phyloP scores from a whole-genome alignment of 768 basidiomycete species.

The Trametes cubensis region DNA sequence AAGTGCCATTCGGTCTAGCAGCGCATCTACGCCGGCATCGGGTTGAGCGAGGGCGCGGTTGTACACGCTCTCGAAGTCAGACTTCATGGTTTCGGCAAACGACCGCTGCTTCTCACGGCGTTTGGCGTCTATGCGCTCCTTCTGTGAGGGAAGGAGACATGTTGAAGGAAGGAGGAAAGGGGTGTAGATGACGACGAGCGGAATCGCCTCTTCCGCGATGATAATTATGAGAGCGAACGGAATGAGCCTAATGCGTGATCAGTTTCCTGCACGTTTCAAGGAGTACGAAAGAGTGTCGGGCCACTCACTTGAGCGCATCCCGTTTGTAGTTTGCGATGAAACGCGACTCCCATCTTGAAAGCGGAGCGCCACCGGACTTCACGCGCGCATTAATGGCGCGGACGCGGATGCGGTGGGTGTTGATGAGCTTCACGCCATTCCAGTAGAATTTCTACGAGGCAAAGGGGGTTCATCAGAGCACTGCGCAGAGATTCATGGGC shows the following conservation, averaged over 20 bases:
- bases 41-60: slow-evolving; percentile 28
- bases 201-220: slow-evolving; percentile 79
- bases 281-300: neutral
- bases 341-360: slow-evolving; percentile 69
- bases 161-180: slow-evolving; percentile 86
- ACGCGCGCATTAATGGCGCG: slow-evolving; percentile 58
- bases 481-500: neutral
- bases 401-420: slow-evolving; percentile 59
- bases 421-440: slow-evolving; percentile 72
- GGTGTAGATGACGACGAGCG: slow-evolving; percentile 82
- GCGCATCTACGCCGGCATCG: slow-evolving; percentile 39
- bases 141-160: slow-evolving; percentile 82
- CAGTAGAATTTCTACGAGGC: slow-evolving; percentile 76
- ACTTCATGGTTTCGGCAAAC: slow-evolving; percentile 25
- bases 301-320: slow-evolving; percentile 69
- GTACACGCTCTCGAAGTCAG: slow-evolving; percentile 28
- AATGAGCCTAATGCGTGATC: slow-evolving; percentile 52
- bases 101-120: slow-evolving; percentile 46
- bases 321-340: slow-evolving; percentile 67
- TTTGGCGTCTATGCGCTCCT: slow-evolving; percentile 61
- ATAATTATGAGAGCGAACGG: slow-evolving; percentile 78
- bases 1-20: slow-evolving; percentile 33
- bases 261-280: too few relatives aligned
- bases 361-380: slow-evolving; percentile 57
- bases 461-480: slow-evolving; percentile 15